phyloP scores from a whole-genome alignment of 805 yeast species.

The Kodamaea neixiangensis region DNA sequence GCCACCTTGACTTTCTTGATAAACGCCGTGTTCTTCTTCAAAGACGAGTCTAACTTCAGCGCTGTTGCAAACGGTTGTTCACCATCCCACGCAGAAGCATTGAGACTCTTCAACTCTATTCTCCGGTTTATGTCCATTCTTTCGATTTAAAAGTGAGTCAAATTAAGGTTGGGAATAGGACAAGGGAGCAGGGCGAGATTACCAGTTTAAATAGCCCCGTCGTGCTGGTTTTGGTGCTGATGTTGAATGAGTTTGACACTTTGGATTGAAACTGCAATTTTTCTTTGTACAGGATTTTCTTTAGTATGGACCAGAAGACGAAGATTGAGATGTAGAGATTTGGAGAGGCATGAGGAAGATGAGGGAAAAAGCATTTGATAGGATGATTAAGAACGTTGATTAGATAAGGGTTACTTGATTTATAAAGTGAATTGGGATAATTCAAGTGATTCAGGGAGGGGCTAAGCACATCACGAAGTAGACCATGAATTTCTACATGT shows the following conservation, averaged over 20 bases:
- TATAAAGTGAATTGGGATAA: too few species aligned
- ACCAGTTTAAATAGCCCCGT: background rate
- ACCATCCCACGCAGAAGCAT: slow-evolving; percentile 51
- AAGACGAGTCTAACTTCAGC: slow-evolving; percentile 62
- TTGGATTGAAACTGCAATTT: background rate
- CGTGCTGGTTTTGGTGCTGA: background rate
- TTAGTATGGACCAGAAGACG: background rate
- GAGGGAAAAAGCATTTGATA: background rate
- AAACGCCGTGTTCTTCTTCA: slow-evolving; percentile 81
- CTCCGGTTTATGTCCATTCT: slow-evolving; percentile 1
- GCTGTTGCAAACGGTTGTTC: slow-evolving; percentile 21
- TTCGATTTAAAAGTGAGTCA: background rate
- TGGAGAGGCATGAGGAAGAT: background rate
- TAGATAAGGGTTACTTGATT: too few species aligned
- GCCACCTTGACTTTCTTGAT: slow-evolving; percentile 66
- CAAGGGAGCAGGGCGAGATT: background rate
- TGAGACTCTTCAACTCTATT: slow-evolving; percentile 2
- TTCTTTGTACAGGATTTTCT: background rate
- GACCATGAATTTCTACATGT: too few species aligned
- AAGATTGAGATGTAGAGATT: background rate
- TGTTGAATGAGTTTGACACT: background rate
- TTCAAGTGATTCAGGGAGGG: too few species aligned
- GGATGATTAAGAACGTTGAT: too few species aligned
- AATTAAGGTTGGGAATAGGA: background rate
- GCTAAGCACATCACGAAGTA: too few species aligned